Conservation (phyloP, 116 monocot genomes). For the Phalaenopsis hybrid region DNA sequence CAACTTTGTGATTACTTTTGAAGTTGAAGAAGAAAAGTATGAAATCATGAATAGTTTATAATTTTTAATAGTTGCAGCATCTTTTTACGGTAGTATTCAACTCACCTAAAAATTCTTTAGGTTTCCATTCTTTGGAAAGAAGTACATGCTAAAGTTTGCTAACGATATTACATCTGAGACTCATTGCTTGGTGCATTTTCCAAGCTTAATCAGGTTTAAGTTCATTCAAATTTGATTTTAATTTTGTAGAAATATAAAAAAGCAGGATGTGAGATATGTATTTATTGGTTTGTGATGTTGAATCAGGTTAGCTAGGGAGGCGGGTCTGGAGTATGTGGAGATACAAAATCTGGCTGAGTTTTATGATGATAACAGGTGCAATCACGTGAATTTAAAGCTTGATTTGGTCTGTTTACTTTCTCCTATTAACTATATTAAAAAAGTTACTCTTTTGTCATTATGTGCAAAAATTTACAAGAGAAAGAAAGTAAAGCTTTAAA, state of each 20-base stretch:
- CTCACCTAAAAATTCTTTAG: conserved; percentile 24
- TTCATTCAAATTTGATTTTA: conserved; percentile 1
- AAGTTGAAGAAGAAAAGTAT: conserved; percentile 97
- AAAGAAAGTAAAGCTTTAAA: neutral
- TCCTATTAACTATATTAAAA: neutral
- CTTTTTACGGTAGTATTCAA: neutral
- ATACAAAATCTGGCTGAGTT: conserved; percentile 94
- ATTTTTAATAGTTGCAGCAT: neutral
- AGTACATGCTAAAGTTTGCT: conserved; percentile 79
- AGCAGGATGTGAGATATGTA: neutral
- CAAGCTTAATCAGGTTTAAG: conserved; percentile 81
- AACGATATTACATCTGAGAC: conserved; percentile 61
- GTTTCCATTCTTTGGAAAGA: conserved; percentile 97
- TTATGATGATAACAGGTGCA: conserved; percentile 95
- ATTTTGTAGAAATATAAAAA: neutral
- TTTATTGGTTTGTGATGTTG: conserved; percentile 6
- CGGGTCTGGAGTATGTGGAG: conserved; percentile 88
- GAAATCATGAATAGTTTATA: neutral
- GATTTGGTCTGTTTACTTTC: neutral
- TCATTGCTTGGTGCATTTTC: conserved; percentile 91
- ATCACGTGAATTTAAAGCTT: conserved; percentile 1
- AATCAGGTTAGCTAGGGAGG: conserved; percentile 87
- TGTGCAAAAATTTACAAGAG: neutral
- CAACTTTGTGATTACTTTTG: conserved; percentile 89
- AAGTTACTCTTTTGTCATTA: neutral